Conservation (phyloP, 208 protist genomes). For the Phytomonas francai region DNA sequence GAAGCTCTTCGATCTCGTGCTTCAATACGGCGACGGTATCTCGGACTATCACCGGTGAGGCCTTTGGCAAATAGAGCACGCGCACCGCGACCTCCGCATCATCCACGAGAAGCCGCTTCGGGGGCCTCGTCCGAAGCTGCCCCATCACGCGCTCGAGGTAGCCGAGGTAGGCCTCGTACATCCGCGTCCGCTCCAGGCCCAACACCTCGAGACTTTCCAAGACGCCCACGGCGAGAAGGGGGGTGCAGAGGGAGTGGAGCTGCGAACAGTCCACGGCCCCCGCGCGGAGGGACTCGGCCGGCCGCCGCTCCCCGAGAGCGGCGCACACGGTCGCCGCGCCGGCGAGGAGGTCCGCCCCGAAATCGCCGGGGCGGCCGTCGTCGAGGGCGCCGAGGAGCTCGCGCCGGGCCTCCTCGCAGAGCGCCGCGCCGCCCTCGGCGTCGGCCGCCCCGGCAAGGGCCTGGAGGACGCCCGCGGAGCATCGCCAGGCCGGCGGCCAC, state of each 20-base stretch:
- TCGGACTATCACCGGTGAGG: constrained; percentile 4
- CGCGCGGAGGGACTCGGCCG: too few relatives aligned
- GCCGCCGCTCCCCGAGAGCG: constrained; percentile 13
- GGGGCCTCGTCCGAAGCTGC: background rate
- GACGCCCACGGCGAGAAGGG: constrained; percentile 24
- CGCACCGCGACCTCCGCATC: constrained; percentile 22
- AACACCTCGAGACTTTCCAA: constrained; percentile 35
- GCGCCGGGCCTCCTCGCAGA: background rate
- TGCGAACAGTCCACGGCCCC: background rate
- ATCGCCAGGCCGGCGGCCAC: background rate
- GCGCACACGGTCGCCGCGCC: constrained; percentile 20
- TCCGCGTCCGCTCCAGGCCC: constrained; percentile 10
- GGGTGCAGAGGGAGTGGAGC: constrained; percentile 35
- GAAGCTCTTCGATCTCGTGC: constrained; percentile 23
- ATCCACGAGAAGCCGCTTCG: constrained; percentile 12
- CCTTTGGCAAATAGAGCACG: constrained; percentile 17
- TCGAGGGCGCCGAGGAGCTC: background rate
- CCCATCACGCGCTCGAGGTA: constrained; percentile 13
- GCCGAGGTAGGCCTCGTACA: constrained; percentile 16
- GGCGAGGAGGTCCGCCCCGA: constrained; percentile 15
- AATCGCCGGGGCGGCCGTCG: background rate
- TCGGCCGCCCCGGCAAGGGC: too few relatives aligned
- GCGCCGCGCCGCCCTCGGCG: background rate
- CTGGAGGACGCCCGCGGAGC: too few relatives aligned
- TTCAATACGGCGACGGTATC: constrained; percentile 26